Percentiles rank a stretch among this genome's conserved stretches.
Conservation (phyloP, 306 rosid genomes). For the Aeschynomene evenia region DNA sequence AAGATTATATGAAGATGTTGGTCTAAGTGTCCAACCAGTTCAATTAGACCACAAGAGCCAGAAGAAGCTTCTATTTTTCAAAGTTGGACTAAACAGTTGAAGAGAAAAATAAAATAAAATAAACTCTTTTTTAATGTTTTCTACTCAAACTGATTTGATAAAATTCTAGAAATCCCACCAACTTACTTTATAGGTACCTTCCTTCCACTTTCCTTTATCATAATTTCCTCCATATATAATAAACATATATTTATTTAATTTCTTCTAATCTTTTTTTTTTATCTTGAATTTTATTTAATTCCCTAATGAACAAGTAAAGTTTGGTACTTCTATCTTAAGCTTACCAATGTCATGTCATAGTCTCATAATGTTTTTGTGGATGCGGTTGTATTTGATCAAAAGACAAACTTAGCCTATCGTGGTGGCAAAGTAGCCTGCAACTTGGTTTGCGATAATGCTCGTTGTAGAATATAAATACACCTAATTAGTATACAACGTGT, state of each 20-base stretch:
- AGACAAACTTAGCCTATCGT: constrained; percentile 29
- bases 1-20: constrained; percentile 27
- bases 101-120: no score
- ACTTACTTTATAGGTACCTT: constrained; percentile 30
- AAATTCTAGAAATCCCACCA: constrained; percentile 42
- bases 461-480: no score
- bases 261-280: not conserved
- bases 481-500: no score
- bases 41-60: constrained; percentile 17
- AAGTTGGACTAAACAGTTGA: constrained; percentile 47
- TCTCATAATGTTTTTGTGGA: constrained; percentile 3
- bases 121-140: constrained; percentile 6
- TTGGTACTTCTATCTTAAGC: constrained; percentile 7
- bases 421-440: constrained; percentile 33
- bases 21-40: constrained; percentile 38
- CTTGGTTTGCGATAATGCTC: no score
- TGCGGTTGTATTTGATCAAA: constrained; percentile 7
- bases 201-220: constrained; percentile 35
- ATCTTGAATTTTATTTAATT: not conserved
- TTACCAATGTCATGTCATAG: constrained; percentile 4
- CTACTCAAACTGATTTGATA: constrained; percentile 15
- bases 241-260: no score
- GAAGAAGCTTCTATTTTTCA: constrained; percentile 33
- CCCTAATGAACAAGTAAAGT: constrained; percentile 12
- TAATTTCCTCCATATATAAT: not conserved